A percentile compares a stretch with the other conserved stretches of the same genome.
These are phyloP conservation scores for Nicotiana knightiana DNA, from an alignment of 257 asterid genomes.

Conservation along the genomic window DNA sequence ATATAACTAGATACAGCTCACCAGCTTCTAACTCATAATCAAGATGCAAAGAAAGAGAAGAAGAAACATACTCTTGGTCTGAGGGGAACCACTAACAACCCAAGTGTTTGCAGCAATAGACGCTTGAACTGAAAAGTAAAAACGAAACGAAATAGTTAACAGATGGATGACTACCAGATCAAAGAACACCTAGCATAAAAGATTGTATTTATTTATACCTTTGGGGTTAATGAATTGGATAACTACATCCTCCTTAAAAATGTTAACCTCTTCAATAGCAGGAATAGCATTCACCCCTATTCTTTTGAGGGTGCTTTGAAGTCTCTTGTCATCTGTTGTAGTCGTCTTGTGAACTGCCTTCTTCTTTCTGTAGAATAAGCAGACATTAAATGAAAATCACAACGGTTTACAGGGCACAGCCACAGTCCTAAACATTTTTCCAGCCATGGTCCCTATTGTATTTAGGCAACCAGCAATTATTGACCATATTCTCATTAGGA, in stretches of 20 bases:
- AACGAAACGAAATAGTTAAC: not conserved
- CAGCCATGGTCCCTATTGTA: not conserved
- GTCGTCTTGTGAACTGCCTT: slow-evolving; percentile 74
- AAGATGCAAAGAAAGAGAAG: not conserved
- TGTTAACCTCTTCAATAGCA: slow-evolving; percentile 68
- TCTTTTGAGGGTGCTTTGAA: slow-evolving; percentile 71
- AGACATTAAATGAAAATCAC: not conserved
- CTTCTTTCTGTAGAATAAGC: slow-evolving; percentile 47
- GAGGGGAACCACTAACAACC: slow-evolving; percentile 75
- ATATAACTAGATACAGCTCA: not conserved
- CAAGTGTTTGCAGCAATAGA: slow-evolving; percentile 72
- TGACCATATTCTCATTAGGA: not conserved
- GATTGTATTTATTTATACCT: slow-evolving; percentile 24
- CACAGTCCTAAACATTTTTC: not conserved
- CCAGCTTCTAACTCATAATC: not conserved
- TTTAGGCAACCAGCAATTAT: not conserved
- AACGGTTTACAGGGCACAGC: not conserved
- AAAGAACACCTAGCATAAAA: not conserved
- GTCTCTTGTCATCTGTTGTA: slow-evolving; percentile 67
- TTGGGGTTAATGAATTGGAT: slow-evolving; percentile 61
- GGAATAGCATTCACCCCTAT: slow-evolving; percentile 68
- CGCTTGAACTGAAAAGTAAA: slow-evolving; percentile 50
- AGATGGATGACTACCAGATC: not conserved
- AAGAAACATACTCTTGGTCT: slow-evolving; percentile 54
- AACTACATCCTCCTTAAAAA: slow-evolving; percentile 68